These are phyloP conservation scores for Xylaria longipes DNA, from an alignment of 495 filamentous ascomycete species.

Conservation along the genomic window DNA sequence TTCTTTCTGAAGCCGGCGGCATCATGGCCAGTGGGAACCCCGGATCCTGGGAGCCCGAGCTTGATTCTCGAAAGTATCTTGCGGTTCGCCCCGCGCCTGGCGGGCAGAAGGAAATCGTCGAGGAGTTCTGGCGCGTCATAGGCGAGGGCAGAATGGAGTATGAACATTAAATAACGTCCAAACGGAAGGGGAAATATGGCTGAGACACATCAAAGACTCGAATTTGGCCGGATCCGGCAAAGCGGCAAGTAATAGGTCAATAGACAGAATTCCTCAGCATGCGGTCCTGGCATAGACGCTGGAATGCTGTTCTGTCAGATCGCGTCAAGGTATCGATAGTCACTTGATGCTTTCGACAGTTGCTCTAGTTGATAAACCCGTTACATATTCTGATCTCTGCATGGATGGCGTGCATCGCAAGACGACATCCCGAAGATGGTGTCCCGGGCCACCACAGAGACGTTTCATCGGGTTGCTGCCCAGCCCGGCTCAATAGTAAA, in stretches of 20 bases:
- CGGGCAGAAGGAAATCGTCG: constrained; percentile 76
- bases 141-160: constrained; percentile 63
- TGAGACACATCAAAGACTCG: constrained; percentile 18
- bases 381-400: neutral
- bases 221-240: constrained; percentile 19
- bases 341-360: constrained; percentile 8
- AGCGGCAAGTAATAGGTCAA: constrained; percentile 9
- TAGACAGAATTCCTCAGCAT: constrained; percentile 12
- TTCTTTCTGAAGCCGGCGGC: constrained; percentile 84
- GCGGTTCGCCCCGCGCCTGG: constrained; percentile 70
- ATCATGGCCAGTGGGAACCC: constrained; percentile 79
- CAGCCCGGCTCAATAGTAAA: constrained; percentile 38
- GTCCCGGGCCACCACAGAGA: constrained; percentile 9
- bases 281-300: neutral
- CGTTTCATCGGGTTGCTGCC: constrained; percentile 19
- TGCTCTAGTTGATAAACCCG: neutral
- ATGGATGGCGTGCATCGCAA: neutral
- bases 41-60: constrained; percentile 71
- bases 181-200: neutral
- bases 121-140: constrained; percentile 78
- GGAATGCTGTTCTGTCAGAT: constrained; percentile 2
- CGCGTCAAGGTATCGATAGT: neutral
- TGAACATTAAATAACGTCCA: constrained; percentile 31
- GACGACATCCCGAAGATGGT: constrained; percentile 21
- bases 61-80: constrained; percentile 83